Percentiles rank a stretch among this genome's conserved stretches.
Conservation (phyloP, 1,284 basidiomycete species). For the Ceraceosorus guamensis region DNA sequence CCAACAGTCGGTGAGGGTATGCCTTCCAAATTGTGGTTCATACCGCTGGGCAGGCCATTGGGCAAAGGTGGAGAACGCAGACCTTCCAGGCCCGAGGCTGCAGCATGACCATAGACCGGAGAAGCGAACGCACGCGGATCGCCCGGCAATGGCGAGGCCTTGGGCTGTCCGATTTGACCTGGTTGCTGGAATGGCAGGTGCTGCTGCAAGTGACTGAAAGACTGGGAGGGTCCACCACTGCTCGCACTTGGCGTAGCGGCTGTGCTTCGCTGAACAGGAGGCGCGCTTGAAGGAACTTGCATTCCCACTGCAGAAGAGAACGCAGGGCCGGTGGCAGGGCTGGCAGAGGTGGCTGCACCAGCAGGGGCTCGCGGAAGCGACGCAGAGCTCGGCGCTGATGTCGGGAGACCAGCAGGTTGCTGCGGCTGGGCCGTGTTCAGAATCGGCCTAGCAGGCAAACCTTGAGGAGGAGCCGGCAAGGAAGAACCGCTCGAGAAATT, state of each 20-base stretch:
- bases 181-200: neutral
- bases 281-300: neutral
- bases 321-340: neutral
- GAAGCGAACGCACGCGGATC: too few relatives aligned
- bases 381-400: conserved; percentile 6
- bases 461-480: conserved; percentile 34
- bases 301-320: neutral
- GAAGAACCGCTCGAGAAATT: neutral
- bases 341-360: neutral
- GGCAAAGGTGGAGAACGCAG: conserved; percentile 25
- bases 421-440: conserved; percentile 14
- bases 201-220: neutral
- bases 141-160: too few relatives aligned
- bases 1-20: neutral
- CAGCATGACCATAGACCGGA: neutral
- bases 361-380: conserved; percentile 26
- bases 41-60: conserved; percentile 14
- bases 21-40: neutral
- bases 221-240: too few relatives aligned
- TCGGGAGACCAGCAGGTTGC: neutral
- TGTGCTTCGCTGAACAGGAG: neutral
- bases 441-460: conserved; percentile 33
- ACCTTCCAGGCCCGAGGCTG: conserved; percentile 12
- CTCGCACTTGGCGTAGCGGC: neutral
- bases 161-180: too few relatives aligned